Percentiles rank a stretch among this genome's conserved stretches.
These are phyloP conservation scores for Monilinia aucupariae DNA, from an alignment of 2,329 filamentous ascomycete genomes.

Conservation along the genomic window DNA sequence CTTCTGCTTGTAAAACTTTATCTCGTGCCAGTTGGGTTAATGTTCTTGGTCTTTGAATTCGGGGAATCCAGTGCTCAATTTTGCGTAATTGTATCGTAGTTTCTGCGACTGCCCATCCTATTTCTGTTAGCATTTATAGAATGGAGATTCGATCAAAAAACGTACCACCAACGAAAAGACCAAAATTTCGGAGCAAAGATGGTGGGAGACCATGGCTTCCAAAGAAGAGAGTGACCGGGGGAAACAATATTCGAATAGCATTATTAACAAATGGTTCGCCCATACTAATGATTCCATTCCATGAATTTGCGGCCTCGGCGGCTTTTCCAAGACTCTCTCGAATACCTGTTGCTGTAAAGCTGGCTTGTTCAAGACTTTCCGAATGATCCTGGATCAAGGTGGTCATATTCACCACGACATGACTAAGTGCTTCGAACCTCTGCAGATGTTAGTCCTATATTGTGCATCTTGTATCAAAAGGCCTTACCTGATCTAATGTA, in stretches of 20 bases:
- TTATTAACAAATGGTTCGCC: slow-evolving; percentile 21
- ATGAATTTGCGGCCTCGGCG: slow-evolving; percentile 22
- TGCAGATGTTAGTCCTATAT: slow-evolving; percentile 12
- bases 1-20: not conserved
- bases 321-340: slow-evolving; percentile 28
- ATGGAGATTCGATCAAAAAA: not conserved
- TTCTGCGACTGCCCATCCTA: slow-evolving; percentile 14
- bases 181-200: slow-evolving; percentile 25
- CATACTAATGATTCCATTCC: slow-evolving; percentile 19
- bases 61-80: slow-evolving; percentile 12
- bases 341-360: slow-evolving; percentile 23
- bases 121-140: not conserved
- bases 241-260: slow-evolving; percentile 21
- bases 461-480: not conserved
- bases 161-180: slow-evolving; percentile 24
- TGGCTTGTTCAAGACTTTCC: slow-evolving; percentile 28
- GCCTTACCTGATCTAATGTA: slow-evolving; percentile 25
- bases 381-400: slow-evolving; percentile 26
- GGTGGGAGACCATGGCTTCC: slow-evolving; percentile 29
- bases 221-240: slow-evolving; percentile 22
- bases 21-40: slow-evolving; percentile 14
- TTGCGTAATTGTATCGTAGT: slow-evolving; percentile 9
- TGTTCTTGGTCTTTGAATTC: slow-evolving; percentile 9
- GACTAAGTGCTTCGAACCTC: slow-evolving; percentile 25
- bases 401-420: slow-evolving; percentile 27